Base-by-base conservation (phyloP, 495 filamentous ascomycete species). In the Hypoxylon fragiforme region DNA sequence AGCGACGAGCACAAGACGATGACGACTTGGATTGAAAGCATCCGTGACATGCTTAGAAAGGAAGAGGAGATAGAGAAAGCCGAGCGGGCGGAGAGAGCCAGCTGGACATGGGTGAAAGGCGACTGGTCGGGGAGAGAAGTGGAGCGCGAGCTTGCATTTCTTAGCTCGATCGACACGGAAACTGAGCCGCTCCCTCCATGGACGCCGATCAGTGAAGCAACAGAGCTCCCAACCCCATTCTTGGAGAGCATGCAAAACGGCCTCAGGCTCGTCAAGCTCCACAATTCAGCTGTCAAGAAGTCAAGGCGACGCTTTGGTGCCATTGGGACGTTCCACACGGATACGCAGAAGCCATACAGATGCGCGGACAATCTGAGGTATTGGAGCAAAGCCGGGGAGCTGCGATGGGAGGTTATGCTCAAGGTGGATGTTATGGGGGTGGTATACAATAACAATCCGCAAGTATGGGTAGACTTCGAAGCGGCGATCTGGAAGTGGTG, bases 331-430 rank as follows among this genome's bases (percentile, higher is more conserved):
- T 96, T 86, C 67, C 94, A 98, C 63, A 83, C 85, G 9, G 90
- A 98, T 66, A 90, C 92, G 7, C 85, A 82, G 28, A 97, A 97
- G 70, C 95, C 95, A 0, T 98, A 98, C 66, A 87, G 94, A 44
- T 83, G 84, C 45, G 90, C 92, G 0, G 95, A 98, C 44, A 98
- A 98, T 64, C 79, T 98, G 28, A 81, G 90, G 8, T 98, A 85
- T 76, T 98, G 94, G 92, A 79, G 89, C 67, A 98, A 98, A 72
- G 95, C 95, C 14, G 90, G 91, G 4, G 90, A 97, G 72, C 79
- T 97, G 42, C 82, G 94, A 18, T 98, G 92, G 89, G 95, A 97
- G 72, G 81, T 90, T 14, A 82, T 89, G 52, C 77, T 97, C 45
- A 84, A 89, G 61, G 79, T 95, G 45, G 89, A 96, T 64, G 90